Conservation (phyloP, 1,284 basidiomycete genomes). For the Fomitiporia mediterranea region DNA sequence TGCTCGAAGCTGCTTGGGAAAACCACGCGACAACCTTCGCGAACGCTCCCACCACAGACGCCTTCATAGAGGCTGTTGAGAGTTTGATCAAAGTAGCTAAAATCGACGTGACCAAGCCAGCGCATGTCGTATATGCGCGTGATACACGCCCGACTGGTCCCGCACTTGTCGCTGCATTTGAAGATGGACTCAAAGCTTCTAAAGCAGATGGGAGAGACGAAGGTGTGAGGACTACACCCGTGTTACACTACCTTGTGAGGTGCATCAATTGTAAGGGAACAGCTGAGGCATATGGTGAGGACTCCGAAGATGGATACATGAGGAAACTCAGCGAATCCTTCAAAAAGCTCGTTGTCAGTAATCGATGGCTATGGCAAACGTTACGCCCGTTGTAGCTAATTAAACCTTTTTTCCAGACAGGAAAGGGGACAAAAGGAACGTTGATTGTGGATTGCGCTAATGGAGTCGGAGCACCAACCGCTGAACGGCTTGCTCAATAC, state of each 20-base stretch:
- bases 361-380: neutral
- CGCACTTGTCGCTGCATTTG: slow-evolving; percentile 77
- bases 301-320: slow-evolving; percentile 85
- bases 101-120: slow-evolving; percentile 77
- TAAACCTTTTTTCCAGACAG: slow-evolving; percentile 38
- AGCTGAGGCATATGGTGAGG: slow-evolving; percentile 75
- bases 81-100: slow-evolving; percentile 61
- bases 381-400: neutral
- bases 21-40: slow-evolving; percentile 83
- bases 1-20: slow-evolving; percentile 98
- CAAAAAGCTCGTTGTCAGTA: slow-evolving; percentile 74
- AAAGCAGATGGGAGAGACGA: slow-evolving; percentile 62
- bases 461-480: slow-evolving; percentile 85
- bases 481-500: slow-evolving; percentile 51
- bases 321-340: slow-evolving; percentile 84
- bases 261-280: slow-evolving; percentile 83
- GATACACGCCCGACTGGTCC: slow-evolving; percentile 92
- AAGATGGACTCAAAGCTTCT: slow-evolving; percentile 78
- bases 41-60: slow-evolving; percentile 74
- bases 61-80: slow-evolving; percentile 67
- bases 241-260: slow-evolving; percentile 93
- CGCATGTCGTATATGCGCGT: slow-evolving; percentile 84
- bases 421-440: slow-evolving; percentile 54
- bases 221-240: slow-evolving; percentile 90
- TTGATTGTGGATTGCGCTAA: slow-evolving; percentile 95